Conservation (phyloP, 2,329 filamentous ascomycete genomes). For the Byssoonygena ceratinophila region DNA sequence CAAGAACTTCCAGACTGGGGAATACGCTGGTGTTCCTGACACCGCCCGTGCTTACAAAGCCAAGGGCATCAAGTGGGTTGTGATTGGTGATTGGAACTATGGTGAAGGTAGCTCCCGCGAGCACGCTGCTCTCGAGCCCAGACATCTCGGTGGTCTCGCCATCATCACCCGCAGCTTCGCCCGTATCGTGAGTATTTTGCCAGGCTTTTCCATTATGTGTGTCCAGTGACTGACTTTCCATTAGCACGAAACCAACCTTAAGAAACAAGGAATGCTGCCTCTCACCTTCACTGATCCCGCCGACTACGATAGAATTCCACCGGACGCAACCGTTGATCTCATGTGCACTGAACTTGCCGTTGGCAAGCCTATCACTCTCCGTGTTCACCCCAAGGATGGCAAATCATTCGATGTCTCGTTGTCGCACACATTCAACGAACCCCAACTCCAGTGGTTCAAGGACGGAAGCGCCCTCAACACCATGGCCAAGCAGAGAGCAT, state of each 20-base stretch:
- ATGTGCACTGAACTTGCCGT: slow-evolving; percentile 80
- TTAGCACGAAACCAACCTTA: slow-evolving; percentile 96
- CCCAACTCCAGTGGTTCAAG: slow-evolving; percentile 98
- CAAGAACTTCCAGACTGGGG: slow-evolving; percentile 75
- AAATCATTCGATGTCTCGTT: slow-evolving; percentile 71
- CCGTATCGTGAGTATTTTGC: slow-evolving; percentile 63
- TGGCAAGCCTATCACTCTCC: slow-evolving; percentile 84
- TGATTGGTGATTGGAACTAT: slow-evolving; percentile 99
- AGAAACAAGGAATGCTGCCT: slow-evolving; percentile 99
- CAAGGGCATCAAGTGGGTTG: slow-evolving; percentile 92
- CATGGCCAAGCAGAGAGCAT: slow-evolving; percentile 63
- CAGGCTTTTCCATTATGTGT: background rate
- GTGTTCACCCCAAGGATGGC: slow-evolving; percentile 83
- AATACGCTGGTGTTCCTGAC: slow-evolving; percentile 79
- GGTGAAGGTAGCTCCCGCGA: slow-evolving; percentile 96
- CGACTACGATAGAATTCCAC: slow-evolving; percentile 95
- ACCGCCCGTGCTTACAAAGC: slow-evolving; percentile 98
- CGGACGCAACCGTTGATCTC: slow-evolving; percentile 85
- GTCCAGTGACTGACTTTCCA: slow-evolving; percentile 6
- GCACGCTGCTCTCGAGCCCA: slow-evolving; percentile 93
- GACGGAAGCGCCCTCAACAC: slow-evolving; percentile 96
- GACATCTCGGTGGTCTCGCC: slow-evolving; percentile 90
- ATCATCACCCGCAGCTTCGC: slow-evolving; percentile 95
- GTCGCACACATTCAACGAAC: slow-evolving; percentile 93
- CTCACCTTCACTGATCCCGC: slow-evolving; percentile 88